phyloP scores from a whole-genome alignment of 1,284 basidiomycete species.

The Austroboletus novae-zelandiae region DNA sequence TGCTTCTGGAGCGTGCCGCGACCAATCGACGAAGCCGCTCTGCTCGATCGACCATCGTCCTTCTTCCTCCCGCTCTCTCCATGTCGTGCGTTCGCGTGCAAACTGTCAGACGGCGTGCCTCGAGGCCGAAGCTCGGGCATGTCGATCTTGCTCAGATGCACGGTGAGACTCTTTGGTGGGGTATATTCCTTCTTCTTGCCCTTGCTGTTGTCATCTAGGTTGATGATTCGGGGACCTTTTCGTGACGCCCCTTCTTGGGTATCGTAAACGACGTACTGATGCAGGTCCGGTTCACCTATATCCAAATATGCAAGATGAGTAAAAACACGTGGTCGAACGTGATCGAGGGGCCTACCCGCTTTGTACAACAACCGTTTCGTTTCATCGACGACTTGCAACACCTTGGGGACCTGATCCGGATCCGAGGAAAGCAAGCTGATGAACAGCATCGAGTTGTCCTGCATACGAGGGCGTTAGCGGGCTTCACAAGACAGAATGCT shows the following conservation, averaged over 20 bases:
- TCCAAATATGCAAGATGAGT: background rate
- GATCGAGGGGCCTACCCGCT: constrained; percentile 44
- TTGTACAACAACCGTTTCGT: constrained; percentile 73
- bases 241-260: constrained; percentile 33
- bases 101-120: background rate
- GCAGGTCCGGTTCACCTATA: constrained; percentile 61
- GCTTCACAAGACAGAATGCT: background rate
- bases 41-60: constrained; percentile 9
- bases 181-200: constrained; percentile 49
- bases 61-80: constrained; percentile 19
- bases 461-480: background rate
- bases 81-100: background rate
- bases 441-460: constrained; percentile 81
- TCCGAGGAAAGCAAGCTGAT: constrained; percentile 67
- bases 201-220: constrained; percentile 51
- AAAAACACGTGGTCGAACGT: background rate
- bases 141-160: constrained; percentile 79
- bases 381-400: constrained; percentile 76
- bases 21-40: background rate
- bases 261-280: constrained; percentile 79
- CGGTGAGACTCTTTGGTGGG: constrained; percentile 62
- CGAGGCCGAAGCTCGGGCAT: constrained; percentile 76
- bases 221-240: constrained; percentile 65
- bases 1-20: background rate
- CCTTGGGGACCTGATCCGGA: constrained; percentile 69